Percentiles rank a stretch among this genome's conserved stretches.
phyloP scores from a whole-genome alignment of 345 rosid genomes.

The Geranium rotundifolium region DNA sequence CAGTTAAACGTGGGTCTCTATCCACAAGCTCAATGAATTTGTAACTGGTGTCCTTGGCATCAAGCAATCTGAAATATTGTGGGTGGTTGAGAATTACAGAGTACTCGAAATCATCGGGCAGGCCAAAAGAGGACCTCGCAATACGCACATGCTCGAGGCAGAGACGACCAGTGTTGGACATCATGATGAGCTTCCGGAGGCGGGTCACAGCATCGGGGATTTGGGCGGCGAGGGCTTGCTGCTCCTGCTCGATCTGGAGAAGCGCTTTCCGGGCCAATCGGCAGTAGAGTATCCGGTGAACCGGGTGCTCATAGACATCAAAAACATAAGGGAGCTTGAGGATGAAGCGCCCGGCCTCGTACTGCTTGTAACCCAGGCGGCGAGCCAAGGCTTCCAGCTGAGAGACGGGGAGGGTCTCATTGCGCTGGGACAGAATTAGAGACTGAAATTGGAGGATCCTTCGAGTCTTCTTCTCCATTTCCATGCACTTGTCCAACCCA shows the following conservation, averaged over 20 bases:
- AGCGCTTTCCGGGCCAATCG: conserved; percentile 57
- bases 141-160: conserved; percentile 77
- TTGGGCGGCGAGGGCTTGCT: conserved; percentile 47
- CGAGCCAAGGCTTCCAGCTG: conserved; percentile 65
- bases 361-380: conserved; percentile 65
- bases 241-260: conserved; percentile 56
- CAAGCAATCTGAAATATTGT: conserved; percentile 46
- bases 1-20: conserved; percentile 37
- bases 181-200: conserved; percentile 64
- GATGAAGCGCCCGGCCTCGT: conserved; percentile 61
- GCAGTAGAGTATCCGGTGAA: conserved; percentile 66
- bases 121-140: conserved; percentile 67
- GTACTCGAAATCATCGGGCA: conserved; percentile 86
- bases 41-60: conserved; percentile 63
- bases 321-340: conserved; percentile 84
- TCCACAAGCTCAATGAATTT: conserved; percentile 76
- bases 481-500: conserved; percentile 95
- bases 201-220: conserved; percentile 57
- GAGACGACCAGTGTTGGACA: conserved; percentile 64
- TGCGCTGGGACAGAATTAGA: conserved; percentile 56
- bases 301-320: conserved; percentile 86
- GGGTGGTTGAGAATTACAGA: conserved; percentile 69
- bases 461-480: conserved; percentile 72
- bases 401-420: conserved; percentile 47
- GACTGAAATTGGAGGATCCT: conserved; percentile 69